phyloP scores from a whole-genome alignment of 116 monocot genomes.

The Zostera marina region DNA sequence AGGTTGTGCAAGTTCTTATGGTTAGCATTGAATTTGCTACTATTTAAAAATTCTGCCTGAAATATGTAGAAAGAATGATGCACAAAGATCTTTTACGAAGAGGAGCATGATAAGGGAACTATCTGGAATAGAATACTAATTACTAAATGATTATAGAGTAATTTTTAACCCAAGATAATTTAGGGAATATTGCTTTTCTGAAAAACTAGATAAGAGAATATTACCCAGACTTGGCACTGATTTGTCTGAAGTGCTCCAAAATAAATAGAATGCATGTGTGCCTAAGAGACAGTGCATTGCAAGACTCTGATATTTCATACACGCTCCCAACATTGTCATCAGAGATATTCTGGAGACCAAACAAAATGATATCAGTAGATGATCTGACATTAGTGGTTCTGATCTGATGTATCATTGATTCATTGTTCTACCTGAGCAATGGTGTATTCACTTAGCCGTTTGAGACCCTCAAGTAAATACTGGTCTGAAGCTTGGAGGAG shows the following conservation, averaged over 20 bases:
- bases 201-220: neutral
- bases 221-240: constrained; percentile 51
- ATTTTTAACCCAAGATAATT: too few relatives aligned
- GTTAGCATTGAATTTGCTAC: too few relatives aligned
- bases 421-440: constrained; percentile 58
- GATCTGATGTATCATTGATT: too few relatives aligned
- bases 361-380: neutral
- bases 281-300: constrained; percentile 65
- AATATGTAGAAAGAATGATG: too few relatives aligned
- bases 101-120: too few relatives aligned
- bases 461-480: constrained; percentile 92
- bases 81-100: too few relatives aligned
- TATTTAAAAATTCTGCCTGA: too few relatives aligned
- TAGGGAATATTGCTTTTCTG: too few relatives aligned
- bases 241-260: constrained; percentile 74
- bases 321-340: constrained; percentile 71
- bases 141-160: too few relatives aligned
- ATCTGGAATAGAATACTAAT: too few relatives aligned
- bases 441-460: constrained; percentile 80
- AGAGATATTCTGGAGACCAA: constrained; percentile 45
- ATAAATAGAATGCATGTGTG: constrained; percentile 74
- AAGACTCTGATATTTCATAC: constrained; percentile 93
- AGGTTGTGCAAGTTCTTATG: too few relatives aligned
- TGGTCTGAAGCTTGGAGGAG: constrained; percentile 95
- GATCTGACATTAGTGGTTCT: too few relatives aligned